Conservation (phyloP, 1,139 yeast species). For the Yarrowia galli region DNA sequence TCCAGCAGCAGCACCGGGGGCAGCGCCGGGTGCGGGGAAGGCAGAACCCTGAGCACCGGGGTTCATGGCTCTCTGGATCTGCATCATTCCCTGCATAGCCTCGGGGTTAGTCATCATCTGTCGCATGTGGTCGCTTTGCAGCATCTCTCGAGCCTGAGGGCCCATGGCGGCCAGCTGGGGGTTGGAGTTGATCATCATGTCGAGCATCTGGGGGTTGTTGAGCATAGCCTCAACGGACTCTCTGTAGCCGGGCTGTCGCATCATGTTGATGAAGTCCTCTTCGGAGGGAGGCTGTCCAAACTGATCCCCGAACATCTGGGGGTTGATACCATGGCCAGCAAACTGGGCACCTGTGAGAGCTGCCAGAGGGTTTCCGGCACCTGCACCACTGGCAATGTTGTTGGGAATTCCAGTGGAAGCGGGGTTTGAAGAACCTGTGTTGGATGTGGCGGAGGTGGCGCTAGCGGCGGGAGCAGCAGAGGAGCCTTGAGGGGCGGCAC, state of each 20-base stretch:
- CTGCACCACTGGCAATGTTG: conserved; percentile 85
- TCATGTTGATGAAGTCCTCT: conserved; percentile 73
- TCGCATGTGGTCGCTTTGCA: conserved; percentile 84
- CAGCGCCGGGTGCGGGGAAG: conserved; percentile 54
- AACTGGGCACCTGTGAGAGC: conserved; percentile 94
- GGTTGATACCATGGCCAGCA: conserved; percentile 90
- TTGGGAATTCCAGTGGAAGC: conserved; percentile 60
- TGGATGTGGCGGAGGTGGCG: conserved; percentile 42
- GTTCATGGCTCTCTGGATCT: conserved; percentile 62
- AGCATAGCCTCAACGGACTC: conserved; percentile 83
- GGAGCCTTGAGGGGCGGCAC: conserved; percentile 52
- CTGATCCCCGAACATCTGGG: conserved; percentile 93
- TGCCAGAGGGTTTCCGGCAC: conserved; percentile 87
- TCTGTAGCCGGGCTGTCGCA: conserved; percentile 81
- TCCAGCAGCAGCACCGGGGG: conserved; percentile 36
- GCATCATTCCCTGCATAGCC: conserved; percentile 76
- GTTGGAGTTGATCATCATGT: conserved; percentile 78
- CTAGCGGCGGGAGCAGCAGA: conserved; percentile 44
- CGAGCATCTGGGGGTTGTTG: conserved; percentile 84
- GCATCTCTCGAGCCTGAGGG: conserved; percentile 84
- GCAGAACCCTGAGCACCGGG: conserved; percentile 42
- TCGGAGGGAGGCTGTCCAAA: conserved; percentile 74
- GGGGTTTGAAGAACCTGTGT: conserved; percentile 17
- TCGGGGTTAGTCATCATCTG: conserved; percentile 66
- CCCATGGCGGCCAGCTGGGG: conserved; percentile 86